Base-by-base conservation (phyloP, 2,329 filamentous ascomycete species). In the Gyromitra esculenta region DNA sequence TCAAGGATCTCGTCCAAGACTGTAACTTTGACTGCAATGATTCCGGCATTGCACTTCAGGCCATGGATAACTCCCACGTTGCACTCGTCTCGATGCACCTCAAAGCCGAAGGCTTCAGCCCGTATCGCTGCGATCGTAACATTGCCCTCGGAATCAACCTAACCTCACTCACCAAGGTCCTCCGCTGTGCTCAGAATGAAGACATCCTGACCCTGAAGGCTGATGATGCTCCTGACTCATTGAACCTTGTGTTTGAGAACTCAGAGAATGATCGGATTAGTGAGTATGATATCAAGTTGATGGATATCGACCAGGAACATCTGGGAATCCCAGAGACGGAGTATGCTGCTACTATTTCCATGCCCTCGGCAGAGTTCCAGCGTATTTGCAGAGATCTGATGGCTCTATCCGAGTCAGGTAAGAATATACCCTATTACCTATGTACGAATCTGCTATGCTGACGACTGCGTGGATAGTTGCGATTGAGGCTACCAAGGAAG, bases 11-110 rank as follows among this genome's bases (percentile, higher is more conserved):
- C 66, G 96, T 99, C 69, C 96, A 98, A 86, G 96, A 99, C 87
- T 99, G 96, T 91, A 99, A 99, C 87, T 99, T 99, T 87, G 96
- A 99, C 88, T 99, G 96, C 91, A 99, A 98, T 91, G 96, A 99
- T 88, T 95, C 93, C 71, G 96, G 96, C 79, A 96, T 99, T 83
- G 94, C 95, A 66, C 92, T 99, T 73, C 96, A 99, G 86, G 96
- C 96, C 83, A 99, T 99, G 96, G 96, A 99, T 88, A 99, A 98
- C 89, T 98, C 94, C 65, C 96, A 99, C 86, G 96, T 99, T 82
- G 96, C 96, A 78, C 92, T 99, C 71, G 96, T 99, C 69, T 97
- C 96, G 80, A 99, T 99, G 96, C 91, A 97, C 88, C 92, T 99
- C 84, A 96, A 96, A 87, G 92, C 95, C 77, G 96, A 98, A 84